Conservation (phyloP, 2,329 filamentous ascomycete genomes). For the Exophiala phaeomuriformis region DNA sequence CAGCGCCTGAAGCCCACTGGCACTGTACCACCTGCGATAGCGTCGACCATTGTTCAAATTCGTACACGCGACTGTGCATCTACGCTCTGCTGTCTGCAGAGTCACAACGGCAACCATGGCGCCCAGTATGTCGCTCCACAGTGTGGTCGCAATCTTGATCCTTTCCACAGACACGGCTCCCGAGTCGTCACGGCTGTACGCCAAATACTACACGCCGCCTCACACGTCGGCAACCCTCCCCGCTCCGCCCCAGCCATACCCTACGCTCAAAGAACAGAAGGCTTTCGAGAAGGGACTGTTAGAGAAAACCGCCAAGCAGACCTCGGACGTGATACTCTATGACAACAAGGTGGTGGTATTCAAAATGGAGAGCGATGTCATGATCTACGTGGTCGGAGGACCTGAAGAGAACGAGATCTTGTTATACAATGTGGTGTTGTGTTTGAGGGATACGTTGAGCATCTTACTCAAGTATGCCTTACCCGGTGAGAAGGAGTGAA, state of each 20-base stretch:
- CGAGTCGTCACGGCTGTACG: slow-evolving; percentile 82
- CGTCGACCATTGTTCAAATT: neutral
- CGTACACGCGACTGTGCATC: too few species aligned
- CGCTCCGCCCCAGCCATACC: slow-evolving; percentile 65
- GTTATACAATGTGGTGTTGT: slow-evolving; percentile 87
- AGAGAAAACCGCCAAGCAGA: slow-evolving; percentile 94
- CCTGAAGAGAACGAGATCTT: slow-evolving; percentile 95
- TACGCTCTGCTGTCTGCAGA: neutral
- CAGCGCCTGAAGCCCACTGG: neutral
- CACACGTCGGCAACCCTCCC: slow-evolving; percentile 52
- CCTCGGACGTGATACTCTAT: slow-evolving; percentile 91
- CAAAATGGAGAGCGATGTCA: slow-evolving; percentile 96
- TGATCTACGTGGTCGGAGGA: slow-evolving; percentile 87
- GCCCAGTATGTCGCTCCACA: slow-evolving; percentile 67
- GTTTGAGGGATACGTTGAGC: slow-evolving; percentile 81
- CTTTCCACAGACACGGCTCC: slow-evolving; percentile 59
- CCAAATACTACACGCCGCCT: slow-evolving; percentile 80
- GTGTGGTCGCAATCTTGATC: slow-evolving; percentile 69
- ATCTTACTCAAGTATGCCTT: slow-evolving; percentile 75
- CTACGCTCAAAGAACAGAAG: slow-evolving; percentile 87
- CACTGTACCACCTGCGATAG: neutral
- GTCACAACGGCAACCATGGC: slow-evolving; percentile 49
- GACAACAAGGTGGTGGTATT: slow-evolving; percentile 95
- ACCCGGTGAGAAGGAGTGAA: neutral
- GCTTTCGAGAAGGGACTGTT: slow-evolving; percentile 92